These are phyloP conservation scores for Suhomyces yuchorum DNA, from an alignment of 1,139 yeast genomes.

Conservation along the genomic window DNA sequence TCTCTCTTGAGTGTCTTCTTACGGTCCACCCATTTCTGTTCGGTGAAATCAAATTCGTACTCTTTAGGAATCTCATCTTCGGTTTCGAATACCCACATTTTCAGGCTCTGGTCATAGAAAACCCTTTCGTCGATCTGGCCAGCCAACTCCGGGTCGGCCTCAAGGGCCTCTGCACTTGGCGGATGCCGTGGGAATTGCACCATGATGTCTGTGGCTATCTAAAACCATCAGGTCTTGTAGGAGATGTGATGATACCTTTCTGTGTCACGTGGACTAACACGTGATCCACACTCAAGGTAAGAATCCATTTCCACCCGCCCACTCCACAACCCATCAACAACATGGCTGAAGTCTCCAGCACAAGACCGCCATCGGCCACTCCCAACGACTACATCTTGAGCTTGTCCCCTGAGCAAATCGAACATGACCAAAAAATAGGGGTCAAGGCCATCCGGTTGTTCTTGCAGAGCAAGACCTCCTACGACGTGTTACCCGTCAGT, in stretches of 20 bases:
- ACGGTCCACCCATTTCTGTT: conserved; percentile 26
- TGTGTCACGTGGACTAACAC: background rate
- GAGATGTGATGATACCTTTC: too few species aligned
- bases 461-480: conserved; percentile 87
- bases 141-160: conserved; percentile 7
- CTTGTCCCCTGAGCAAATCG: conserved; percentile 46
- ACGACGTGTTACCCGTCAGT: conserved; percentile 95
- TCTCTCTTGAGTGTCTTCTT: conserved; percentile 12
- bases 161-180: conserved; percentile 11
- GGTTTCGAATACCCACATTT: conserved; percentile 31
- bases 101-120: conserved; percentile 27
- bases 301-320: background rate
- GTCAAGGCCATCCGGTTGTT: conserved; percentile 79
- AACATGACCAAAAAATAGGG: conserved; percentile 65
- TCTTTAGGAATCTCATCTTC: conserved; percentile 16
- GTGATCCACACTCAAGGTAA: background rate
- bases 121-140: conserved; percentile 30
- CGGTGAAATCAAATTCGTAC: conserved; percentile 26
- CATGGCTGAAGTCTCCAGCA: conserved; percentile 24
- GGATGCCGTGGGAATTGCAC: conserved; percentile 8
- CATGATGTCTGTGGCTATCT: background rate
- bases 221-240: too few species aligned
- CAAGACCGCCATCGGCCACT: conserved; percentile 27
- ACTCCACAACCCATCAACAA: background rate
- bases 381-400: conserved; percentile 50